Conservation (phyloP, 495 filamentous ascomycete species). For the Penicillium atrosanguineum region DNA sequence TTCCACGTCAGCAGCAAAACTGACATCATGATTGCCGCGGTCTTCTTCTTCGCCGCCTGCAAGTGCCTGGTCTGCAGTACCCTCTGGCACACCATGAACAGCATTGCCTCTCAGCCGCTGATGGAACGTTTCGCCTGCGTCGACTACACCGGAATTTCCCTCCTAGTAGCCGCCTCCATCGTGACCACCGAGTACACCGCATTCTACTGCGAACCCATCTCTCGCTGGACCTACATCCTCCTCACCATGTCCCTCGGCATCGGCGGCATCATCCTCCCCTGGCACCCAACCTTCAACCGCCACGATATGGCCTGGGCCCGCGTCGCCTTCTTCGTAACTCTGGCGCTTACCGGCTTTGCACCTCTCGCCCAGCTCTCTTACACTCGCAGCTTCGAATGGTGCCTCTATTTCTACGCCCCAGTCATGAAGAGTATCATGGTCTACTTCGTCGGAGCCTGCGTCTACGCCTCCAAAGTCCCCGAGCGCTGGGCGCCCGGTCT, state of each 20-base stretch:
- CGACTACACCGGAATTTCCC: conserved; percentile 96
- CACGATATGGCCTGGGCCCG: conserved; percentile 87
- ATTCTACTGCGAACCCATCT: conserved; percentile 93
- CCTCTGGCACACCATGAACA: conserved; percentile 98
- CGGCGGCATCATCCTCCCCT: conserved; percentile 87
- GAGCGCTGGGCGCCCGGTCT: conserved; percentile 89
- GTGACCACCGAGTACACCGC: conserved; percentile 98
- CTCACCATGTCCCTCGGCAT: conserved; percentile 79
- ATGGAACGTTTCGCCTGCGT: conserved; percentile 97
- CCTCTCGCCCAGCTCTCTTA: conserved; percentile 79
- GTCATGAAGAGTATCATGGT: conserved; percentile 80
- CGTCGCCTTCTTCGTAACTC: conserved; percentile 86
- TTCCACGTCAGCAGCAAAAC: conserved; percentile 82
- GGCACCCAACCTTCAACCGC: conserved; percentile 95
- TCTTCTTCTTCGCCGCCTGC: conserved; percentile 96
- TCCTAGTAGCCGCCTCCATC: conserved; percentile 94
- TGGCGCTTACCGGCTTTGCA: conserved; percentile 87
- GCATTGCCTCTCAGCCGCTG: conserved; percentile 81
- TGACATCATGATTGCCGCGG: conserved; percentile 82
- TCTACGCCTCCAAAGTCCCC: conserved; percentile 93
- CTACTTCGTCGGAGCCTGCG: conserved; percentile 76
- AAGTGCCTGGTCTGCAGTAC: conserved; percentile 94
- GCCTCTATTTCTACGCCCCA: conserved; percentile 84
- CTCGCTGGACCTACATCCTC: conserved; percentile 82
- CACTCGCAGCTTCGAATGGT: conserved; percentile 71